Conservation (phyloP, 2,329 filamentous ascomycete genomes). For the Emericellopsis cladophorae region DNA sequence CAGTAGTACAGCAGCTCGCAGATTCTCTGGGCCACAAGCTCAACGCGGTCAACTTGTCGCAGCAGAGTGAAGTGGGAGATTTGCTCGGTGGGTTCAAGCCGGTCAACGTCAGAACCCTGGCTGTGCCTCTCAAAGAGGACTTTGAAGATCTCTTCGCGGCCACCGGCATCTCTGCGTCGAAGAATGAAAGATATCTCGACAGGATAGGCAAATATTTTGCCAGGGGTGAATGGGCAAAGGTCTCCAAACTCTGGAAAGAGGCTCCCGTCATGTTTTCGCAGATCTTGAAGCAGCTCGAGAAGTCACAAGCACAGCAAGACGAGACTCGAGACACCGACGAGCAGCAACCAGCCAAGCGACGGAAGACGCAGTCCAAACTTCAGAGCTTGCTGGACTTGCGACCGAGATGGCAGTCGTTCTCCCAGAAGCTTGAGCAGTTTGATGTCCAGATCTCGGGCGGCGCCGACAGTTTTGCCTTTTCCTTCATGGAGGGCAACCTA, state of each 20-base stretch:
- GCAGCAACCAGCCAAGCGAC: conserved; percentile 53
- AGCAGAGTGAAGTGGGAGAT: conserved; percentile 96
- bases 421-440: conserved; percentile 61
- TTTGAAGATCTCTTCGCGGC: conserved; percentile 82
- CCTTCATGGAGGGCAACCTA: conserved; percentile 91
- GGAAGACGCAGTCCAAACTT: conserved; percentile 54
- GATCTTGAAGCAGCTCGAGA: conserved; percentile 44
- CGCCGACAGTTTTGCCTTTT: conserved; percentile 74
- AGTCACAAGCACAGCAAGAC: conserved; percentile 25
- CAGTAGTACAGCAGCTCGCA: conserved; percentile 85
- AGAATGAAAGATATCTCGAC: conserved; percentile 78
- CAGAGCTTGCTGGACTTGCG: conserved; percentile 44
- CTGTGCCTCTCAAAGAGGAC: conserved; percentile 82
- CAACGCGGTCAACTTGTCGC: conserved; percentile 88
- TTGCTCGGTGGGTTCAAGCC: conserved; percentile 93
- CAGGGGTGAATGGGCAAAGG: conserved; percentile 75
- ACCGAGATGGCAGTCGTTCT: conserved; percentile 71
- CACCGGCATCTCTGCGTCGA: conserved; percentile 73
- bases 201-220: conserved; percentile 68
- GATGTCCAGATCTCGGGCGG: conserved; percentile 66
- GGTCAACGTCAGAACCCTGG: conserved; percentile 76
- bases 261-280: conserved; percentile 78
- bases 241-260: conserved; percentile 78
- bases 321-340: conserved; percentile 21
- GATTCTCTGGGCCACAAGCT: conserved; percentile 74